These are phyloP conservation scores for Parafenestella ontariensis DNA, from an alignment of 2,329 filamentous ascomycete genomes.

Conservation along the genomic window DNA sequence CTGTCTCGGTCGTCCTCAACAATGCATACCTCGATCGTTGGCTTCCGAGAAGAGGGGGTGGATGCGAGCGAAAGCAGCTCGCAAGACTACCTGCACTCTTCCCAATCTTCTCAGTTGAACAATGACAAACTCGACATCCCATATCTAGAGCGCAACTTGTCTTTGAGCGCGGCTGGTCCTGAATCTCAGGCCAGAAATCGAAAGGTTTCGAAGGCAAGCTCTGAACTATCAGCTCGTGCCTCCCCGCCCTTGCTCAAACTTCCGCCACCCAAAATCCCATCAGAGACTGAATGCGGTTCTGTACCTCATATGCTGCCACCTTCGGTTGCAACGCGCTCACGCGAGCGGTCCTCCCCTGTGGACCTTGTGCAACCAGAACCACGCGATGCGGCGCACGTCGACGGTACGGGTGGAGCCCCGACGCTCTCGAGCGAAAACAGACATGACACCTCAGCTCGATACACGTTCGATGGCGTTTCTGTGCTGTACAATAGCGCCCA, in stretches of 20 bases:
- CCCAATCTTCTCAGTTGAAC: background rate
- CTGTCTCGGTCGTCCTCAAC: constrained; percentile 25
- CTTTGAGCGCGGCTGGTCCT: constrained; percentile 3
- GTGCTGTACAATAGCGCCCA: constrained; percentile 23
- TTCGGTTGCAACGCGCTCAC: constrained; percentile 17
- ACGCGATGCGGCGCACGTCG: constrained; percentile 27
- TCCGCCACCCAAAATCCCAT: constrained; percentile 4
- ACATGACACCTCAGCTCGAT: constrained; percentile 28
- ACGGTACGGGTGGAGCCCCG: constrained; percentile 16
- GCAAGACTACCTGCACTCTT: constrained; percentile 2
- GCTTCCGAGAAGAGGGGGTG: constrained; percentile 8
- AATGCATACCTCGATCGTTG: constrained; percentile 9
- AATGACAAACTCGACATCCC: constrained; percentile 1
- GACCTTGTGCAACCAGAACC: constrained; percentile 25
- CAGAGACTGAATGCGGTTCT: constrained; percentile 3
- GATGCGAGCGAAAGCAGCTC: constrained; percentile 8
- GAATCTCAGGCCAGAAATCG: constrained; percentile 20
- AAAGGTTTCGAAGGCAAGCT: constrained; percentile 6
- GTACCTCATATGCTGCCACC: constrained; percentile 16
- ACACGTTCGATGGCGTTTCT: constrained; percentile 32
- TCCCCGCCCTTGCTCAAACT: constrained; percentile 3
- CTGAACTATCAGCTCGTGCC: constrained; percentile 12
- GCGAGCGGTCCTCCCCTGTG: constrained; percentile 22
- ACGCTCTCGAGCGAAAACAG: constrained; percentile 22
- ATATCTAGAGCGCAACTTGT: background rate